Evolutionary conservation across 371 early-diverging fungal genomes (phyloP), one percentile per base, ranked within the genome.

Genomic region (Mucor mucedo): DNA sequence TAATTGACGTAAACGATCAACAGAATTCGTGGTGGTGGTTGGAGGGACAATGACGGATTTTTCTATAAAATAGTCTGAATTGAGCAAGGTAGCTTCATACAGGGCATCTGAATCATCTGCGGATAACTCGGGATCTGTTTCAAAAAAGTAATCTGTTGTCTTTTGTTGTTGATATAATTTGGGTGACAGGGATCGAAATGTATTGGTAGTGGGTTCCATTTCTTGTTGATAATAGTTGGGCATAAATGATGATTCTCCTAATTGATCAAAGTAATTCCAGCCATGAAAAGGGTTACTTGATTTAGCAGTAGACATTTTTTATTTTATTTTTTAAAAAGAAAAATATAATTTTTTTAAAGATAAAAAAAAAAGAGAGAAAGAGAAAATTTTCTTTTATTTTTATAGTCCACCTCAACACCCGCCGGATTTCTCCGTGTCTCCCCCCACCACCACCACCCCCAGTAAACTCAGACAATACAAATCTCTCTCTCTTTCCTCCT

Each of bases 51-150:
- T 11, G 10, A 6, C 8, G 21, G 5, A 2, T 27, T 48, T 28
- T 48, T 4, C 10, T 2, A 8, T 45, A 62, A 55, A 42, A 48
- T 30, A 3, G 66, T 32, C 21, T 21, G 21, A 21, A 42, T 60
- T 52, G 47, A 52, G 47, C 10, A 66, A 56, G 1, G 56, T 48
- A 0, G 60, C 61, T 55, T 66, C 66, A 30, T 66, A 66, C 13
- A 60, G 42, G 32, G 52, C 32, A 44, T 66, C 66, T 1, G 21
- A 33, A 11, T 60, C 56, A 30, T 66, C 66, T 32, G 21, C 21
- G 21, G 21, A 21, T 1, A 21, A 21, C 21, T 21, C 21, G 21
- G 21, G 21, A 21, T 16, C 14, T 8, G 38, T 16, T 33, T 63
- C 56, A 14, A 11, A 32, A 42, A 35, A 21, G 16, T 45, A 50